Percentiles rank a stretch among this genome's conserved stretches.
phyloP scores from a whole-genome alignment of 257 asterid genomes.

The Nicotiana paniculata region DNA sequence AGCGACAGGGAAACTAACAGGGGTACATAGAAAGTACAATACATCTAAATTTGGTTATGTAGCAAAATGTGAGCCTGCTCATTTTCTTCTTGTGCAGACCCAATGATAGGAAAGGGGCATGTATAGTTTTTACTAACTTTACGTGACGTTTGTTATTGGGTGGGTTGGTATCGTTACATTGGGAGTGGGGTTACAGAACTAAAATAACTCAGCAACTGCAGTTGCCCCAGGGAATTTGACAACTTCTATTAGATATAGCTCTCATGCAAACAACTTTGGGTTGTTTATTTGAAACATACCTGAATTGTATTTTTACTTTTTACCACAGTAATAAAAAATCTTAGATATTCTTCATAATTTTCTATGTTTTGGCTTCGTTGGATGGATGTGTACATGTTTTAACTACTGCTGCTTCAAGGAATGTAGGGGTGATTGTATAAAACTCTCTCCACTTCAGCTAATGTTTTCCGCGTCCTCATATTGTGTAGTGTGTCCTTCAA shows the following conservation, averaged over 20 bases:
- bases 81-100: slow-evolving; percentile 42
- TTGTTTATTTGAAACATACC: slow-evolving; percentile 4
- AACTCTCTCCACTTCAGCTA: slow-evolving; percentile 32
- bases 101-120: slow-evolving; percentile 32
- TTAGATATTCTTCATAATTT: neutral
- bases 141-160: slow-evolving; percentile 26
- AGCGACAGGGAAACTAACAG: slow-evolving; percentile 62
- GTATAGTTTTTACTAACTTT: slow-evolving; percentile 44
- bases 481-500: slow-evolving; percentile 19
- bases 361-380: neutral
- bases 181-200: neutral
- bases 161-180: neutral
- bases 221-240: neutral
- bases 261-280: neutral
- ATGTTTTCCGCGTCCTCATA: slow-evolving; percentile 33
- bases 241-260: neutral
- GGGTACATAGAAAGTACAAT: slow-evolving; percentile 69
- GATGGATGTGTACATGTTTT: too few relatives aligned
- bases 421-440: slow-evolving; percentile 24
- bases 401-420: slow-evolving; percentile 35
- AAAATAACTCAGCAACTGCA: neutral
- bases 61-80: slow-evolving; percentile 65
- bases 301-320: neutral
- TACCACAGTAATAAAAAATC: neutral
- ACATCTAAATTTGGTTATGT: slow-evolving; percentile 63